Conservation (phyloP, 257 asterid species). For the Solanum pinnatisectum region DNA sequence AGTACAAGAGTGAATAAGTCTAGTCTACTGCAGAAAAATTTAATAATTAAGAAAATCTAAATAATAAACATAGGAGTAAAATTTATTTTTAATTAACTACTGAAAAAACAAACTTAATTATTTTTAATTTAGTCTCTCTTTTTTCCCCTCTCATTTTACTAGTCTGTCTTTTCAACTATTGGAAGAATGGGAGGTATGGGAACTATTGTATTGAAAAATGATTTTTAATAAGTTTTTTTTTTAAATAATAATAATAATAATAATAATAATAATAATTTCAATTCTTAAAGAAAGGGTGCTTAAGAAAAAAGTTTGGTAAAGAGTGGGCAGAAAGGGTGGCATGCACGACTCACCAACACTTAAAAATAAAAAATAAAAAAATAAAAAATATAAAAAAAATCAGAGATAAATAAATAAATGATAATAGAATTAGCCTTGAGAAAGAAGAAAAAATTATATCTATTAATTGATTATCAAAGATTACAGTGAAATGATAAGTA, state of each 20-base stretch:
- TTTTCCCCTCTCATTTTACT: not conserved
- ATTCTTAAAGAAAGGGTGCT: not conserved
- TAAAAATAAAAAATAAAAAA: no score
- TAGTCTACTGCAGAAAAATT: not conserved
- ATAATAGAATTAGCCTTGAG: not conserved
- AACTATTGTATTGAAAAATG: not conserved
- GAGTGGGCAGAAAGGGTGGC: conserved; percentile 14
- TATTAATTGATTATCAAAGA: not conserved
- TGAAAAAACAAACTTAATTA: not conserved
- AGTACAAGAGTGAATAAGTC: not conserved
- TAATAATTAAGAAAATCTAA: not conserved
- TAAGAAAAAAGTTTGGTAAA: conserved; percentile 7
- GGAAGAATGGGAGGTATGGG: not conserved
- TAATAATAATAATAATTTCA: not conserved
- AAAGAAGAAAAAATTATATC: not conserved
- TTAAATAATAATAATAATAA: no score
- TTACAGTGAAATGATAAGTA: not conserved
- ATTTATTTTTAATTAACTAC: not conserved
- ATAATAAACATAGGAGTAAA: not conserved
- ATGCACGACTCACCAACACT: conserved; percentile 13
- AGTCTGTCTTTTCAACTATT: not conserved
- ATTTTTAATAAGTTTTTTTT: not conserved
- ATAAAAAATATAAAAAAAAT: not conserved
- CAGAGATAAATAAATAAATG: not conserved
- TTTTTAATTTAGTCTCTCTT: not conserved